Evolutionary conservation across 306 rosid species (phyloP).

Genomic region (Vachellia collinsii): DNA sequence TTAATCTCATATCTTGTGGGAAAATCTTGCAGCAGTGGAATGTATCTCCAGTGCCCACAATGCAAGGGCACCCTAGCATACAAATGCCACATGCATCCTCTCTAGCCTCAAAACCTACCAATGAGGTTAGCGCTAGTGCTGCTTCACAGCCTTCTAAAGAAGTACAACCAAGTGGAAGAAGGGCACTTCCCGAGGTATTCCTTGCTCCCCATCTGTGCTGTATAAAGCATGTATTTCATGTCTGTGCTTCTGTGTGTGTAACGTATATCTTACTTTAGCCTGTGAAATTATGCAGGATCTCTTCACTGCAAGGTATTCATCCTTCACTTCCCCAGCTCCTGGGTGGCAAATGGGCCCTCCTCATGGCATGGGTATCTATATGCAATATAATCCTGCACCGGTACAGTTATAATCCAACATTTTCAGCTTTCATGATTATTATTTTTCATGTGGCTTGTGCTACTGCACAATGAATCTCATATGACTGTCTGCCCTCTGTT

Average conservation of each 20-base stretch:
- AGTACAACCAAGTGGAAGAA: constrained; percentile 64
- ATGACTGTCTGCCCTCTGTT: constrained; percentile 42
- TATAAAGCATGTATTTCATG: constrained; percentile 11
- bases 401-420: constrained; percentile 53
- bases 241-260: constrained; percentile 18
- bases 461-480: constrained; percentile 25
- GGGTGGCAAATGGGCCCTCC: constrained; percentile 86
- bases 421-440: constrained; percentile 24
- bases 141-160: constrained; percentile 59
- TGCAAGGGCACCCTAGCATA: constrained; percentile 56
- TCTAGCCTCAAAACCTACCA: constrained; percentile 46
- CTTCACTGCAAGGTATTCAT: constrained; percentile 59
- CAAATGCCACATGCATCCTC: constrained; percentile 56
- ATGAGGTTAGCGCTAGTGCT: constrained; percentile 40
- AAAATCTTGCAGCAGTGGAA: constrained; percentile 68
- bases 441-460: constrained; percentile 40
- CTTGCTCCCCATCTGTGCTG: constrained; percentile 24
- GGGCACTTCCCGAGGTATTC: constrained; percentile 76
- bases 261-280: constrained; percentile 37
- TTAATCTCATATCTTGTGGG: constrained; percentile 37
- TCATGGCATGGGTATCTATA: constrained; percentile 62
- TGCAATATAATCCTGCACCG: constrained; percentile 64
- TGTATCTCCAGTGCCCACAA: constrained; percentile 42
- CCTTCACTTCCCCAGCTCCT: constrained; percentile 61
- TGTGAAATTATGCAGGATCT: constrained; percentile 67